Percentiles rank a stretch among this genome's conserved stretches.
These are phyloP conservation scores for Saccharum officinarum DNA, from an alignment of 176 grass and related monocot species.

Conservation along the genomic window DNA sequence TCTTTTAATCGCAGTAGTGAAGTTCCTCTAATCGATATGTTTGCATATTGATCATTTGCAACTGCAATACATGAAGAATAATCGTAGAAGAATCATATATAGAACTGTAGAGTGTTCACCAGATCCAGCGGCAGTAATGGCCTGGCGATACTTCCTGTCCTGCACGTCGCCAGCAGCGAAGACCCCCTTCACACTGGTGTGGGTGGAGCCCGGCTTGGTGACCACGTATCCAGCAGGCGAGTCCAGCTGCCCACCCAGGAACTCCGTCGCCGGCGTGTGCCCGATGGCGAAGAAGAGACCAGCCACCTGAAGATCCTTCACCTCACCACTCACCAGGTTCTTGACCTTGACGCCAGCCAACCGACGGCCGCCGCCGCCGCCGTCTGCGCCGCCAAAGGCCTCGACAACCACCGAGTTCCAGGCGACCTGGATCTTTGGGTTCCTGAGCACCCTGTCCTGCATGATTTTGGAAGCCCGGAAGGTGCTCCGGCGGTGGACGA, in stretches of 20 bases:
- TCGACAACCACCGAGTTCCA: constrained; percentile 87
- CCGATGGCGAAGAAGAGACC: constrained; percentile 94
- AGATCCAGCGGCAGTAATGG: constrained; percentile 84
- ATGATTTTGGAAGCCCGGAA: constrained; percentile 97
- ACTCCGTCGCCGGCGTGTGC: constrained; percentile 88
- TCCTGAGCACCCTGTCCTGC: constrained; percentile 77
- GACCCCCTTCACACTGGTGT: constrained; percentile 86
- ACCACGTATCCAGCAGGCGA: constrained; percentile 55
- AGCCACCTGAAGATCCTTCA: constrained; percentile 62
- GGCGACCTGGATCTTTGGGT: constrained; percentile 85
- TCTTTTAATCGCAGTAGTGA: no score
- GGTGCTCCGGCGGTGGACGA: constrained; percentile 79
- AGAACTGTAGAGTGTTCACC: constrained; percentile 29
- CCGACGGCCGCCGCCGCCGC: background rate
- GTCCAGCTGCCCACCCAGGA: constrained; percentile 82
- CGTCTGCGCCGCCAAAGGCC: constrained; percentile 53
- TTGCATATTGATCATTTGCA: background rate
- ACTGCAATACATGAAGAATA: background rate
- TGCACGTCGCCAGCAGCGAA: constrained; percentile 91
- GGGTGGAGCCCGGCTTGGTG: constrained; percentile 69
- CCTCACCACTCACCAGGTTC: constrained; percentile 59
- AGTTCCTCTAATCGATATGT: background rate
- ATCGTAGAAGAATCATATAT: background rate
- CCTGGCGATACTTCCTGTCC: constrained; percentile 96
- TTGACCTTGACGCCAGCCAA: constrained; percentile 77